phyloP scores from a whole-genome alignment of 352 stramenopile genomes.

The Aphanomyces cochlioides region DNA sequence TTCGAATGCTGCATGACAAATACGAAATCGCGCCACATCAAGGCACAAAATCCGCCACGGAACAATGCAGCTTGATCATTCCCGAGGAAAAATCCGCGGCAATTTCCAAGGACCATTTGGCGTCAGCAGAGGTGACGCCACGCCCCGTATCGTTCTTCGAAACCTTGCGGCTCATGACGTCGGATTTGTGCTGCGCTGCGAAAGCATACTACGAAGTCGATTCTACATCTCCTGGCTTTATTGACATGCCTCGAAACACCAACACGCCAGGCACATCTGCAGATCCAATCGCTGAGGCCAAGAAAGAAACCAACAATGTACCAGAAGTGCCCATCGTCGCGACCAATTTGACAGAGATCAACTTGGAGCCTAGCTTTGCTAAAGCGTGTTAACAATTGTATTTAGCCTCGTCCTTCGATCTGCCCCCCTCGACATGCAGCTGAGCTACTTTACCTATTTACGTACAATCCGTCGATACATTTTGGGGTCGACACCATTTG shows the following conservation, averaged over 20 bases:
- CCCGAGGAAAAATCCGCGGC: conserved; percentile 51
- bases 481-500: no score
- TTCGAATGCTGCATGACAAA: conserved; percentile 83
- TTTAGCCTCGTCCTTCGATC: no score
- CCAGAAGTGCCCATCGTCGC: neutral
- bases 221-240: conserved; percentile 38
- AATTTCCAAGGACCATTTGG: conserved; percentile 60
- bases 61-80: conserved; percentile 44
- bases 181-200: conserved; percentile 38
- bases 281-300: neutral
- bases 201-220: conserved; percentile 81
- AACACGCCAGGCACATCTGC: conserved; percentile 15
- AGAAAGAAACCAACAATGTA: neutral
- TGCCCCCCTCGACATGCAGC: no score
- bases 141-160: conserved; percentile 10
- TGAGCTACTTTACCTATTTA: no score
- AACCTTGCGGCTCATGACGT: conserved; percentile 3
- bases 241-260: conserved; percentile 14
- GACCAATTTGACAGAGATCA: neutral
- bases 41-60: conserved; percentile 50
- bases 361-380: conserved; percentile 1
- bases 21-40: conserved; percentile 80
- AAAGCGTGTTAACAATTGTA: neutral
- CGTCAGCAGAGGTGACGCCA: conserved; percentile 27
- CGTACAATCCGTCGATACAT: no score